These are phyloP conservation scores for Seiridium cupressi DNA, from an alignment of 2,329 filamentous ascomycete species.

Conservation along the genomic window DNA sequence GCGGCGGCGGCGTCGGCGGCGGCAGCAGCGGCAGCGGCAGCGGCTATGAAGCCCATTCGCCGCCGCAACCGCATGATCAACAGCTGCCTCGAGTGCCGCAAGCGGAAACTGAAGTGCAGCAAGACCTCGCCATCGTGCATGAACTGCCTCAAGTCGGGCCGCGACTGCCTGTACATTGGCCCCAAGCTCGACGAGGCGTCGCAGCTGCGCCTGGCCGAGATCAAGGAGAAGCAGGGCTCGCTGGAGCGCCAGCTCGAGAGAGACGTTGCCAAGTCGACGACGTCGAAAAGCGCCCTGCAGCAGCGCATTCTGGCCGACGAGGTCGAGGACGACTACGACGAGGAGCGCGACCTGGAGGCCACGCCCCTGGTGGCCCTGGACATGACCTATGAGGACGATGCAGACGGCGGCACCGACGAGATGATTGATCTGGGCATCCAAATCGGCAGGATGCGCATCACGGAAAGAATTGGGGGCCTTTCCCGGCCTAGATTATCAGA, in stretches of 20 bases:
- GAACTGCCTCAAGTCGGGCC: slow-evolving; percentile 57
- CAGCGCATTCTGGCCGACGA: slow-evolving; percentile 45
- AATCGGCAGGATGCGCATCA: slow-evolving; percentile 70
- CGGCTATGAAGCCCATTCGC: slow-evolving; percentile 43
- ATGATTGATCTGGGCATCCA: slow-evolving; percentile 70
- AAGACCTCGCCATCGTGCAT: slow-evolving; percentile 66
- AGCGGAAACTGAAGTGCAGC: slow-evolving; percentile 77
- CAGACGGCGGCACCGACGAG: slow-evolving; percentile 51
- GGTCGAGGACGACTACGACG: slow-evolving; percentile 56
- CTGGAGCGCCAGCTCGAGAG: slow-evolving; percentile 69
- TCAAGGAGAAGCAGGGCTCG: slow-evolving; percentile 76
- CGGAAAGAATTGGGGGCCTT: slow-evolving; percentile 71
- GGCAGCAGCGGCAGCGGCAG: slow-evolving; percentile 14
- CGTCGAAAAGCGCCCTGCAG: slow-evolving; percentile 26
- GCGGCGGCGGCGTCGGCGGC: slow-evolving; percentile 3
- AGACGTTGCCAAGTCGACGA: slow-evolving; percentile 55
- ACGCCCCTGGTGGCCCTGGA: slow-evolving; percentile 63
- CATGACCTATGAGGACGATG: slow-evolving; percentile 65
- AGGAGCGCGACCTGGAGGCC: slow-evolving; percentile 58
- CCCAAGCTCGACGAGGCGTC: slow-evolving; percentile 67
- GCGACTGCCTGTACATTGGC: slow-evolving; percentile 63
- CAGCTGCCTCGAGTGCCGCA: slow-evolving; percentile 52
- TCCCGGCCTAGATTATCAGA: slow-evolving; percentile 69
- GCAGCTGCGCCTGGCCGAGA: slow-evolving; percentile 69
- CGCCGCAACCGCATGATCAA: slow-evolving; percentile 66